Conservation (phyloP, 371 early-diverging fungal genomes). For the Mucor saturninus region DNA sequence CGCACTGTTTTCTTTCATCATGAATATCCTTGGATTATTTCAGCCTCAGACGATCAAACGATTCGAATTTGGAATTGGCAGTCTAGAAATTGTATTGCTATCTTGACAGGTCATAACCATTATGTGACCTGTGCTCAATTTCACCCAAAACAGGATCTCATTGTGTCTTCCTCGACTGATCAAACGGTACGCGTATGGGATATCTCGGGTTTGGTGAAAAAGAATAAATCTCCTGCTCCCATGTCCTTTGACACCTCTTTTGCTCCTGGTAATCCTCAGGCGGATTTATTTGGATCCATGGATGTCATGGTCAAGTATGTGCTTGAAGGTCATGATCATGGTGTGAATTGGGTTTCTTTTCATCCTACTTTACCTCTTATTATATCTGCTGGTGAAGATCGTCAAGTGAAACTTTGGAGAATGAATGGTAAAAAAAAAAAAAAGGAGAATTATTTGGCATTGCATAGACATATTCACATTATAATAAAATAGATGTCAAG, state of each 20-base stretch:
- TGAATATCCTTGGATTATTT: slow-evolving; percentile 98
- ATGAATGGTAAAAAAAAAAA: slow-evolving; percentile 75
- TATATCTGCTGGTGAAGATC: slow-evolving; percentile 98
- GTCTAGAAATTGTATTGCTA: slow-evolving; percentile 95
- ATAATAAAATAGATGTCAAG: slow-evolving; percentile 69
- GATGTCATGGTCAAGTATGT: slow-evolving; percentile 98
- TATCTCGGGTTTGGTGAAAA: slow-evolving; percentile 88
- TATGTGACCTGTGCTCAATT: slow-evolving; percentile 99
- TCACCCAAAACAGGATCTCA: slow-evolving; percentile 94
- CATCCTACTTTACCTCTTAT: slow-evolving; percentile 94
- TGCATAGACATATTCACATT: too few relatives aligned
- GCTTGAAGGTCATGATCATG: slow-evolving; percentile 98
- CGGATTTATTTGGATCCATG: slow-evolving; percentile 92
- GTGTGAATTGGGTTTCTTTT: slow-evolving; percentile 98
- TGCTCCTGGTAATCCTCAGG: slow-evolving; percentile 60
- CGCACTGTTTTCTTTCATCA: slow-evolving; percentile 98
- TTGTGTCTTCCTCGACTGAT: slow-evolving; percentile 97
- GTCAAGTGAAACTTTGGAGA: slow-evolving; percentile 98
- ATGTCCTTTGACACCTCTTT: slow-evolving; percentile 60
- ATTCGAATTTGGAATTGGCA: slow-evolving; percentile 99
- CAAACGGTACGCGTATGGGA: slow-evolving; percentile 99
- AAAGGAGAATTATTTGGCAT: too few relatives aligned
- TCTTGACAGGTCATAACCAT: slow-evolving; percentile 98
- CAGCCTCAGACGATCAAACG: slow-evolving; percentile 99
- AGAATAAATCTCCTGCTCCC: slow-evolving; percentile 68